phyloP scores from a whole-genome alignment of 1,139 yeast genomes.

The Suhomyces wounanorum region DNA sequence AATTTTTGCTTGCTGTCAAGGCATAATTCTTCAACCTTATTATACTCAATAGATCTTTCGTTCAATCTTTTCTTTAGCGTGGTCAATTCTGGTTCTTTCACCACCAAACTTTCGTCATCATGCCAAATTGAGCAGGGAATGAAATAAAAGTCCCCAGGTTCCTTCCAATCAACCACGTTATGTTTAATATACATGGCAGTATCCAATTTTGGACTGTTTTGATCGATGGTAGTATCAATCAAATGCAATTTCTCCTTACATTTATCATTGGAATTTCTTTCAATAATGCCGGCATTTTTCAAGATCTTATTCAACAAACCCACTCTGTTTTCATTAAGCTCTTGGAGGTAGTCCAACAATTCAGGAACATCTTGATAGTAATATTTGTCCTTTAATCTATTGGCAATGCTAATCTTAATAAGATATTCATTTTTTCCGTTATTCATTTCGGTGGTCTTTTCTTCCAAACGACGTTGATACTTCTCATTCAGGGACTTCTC shows the following conservation, averaged over 20 bases:
- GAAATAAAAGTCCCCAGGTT: conserved; percentile 82
- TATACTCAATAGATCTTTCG: conserved; percentile 48
- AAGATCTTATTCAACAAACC: conserved; percentile 69
- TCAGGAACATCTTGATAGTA: conserved; percentile 94
- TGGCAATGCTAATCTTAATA: conserved; percentile 79
- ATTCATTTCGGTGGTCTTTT: conserved; percentile 80
- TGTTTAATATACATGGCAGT: conserved; percentile 93
- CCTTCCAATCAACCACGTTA: conserved; percentile 73
- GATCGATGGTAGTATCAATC: conserved; percentile 60
- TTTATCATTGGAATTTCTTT: conserved; percentile 56
- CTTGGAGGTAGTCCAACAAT: conserved; percentile 81
- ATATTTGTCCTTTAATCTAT: conserved; percentile 88
- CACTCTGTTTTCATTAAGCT: conserved; percentile 78
- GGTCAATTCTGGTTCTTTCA: conserved; percentile 63
- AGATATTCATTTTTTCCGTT: conserved; percentile 80
- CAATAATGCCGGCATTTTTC: conserved; percentile 64
- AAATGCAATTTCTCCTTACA: conserved; percentile 54
- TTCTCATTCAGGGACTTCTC: conserved; percentile 62
- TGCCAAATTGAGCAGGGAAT: conserved; percentile 96
- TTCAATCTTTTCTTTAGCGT: conserved; percentile 63
- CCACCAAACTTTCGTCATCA: conserved; percentile 81
- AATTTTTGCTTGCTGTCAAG: conserved; percentile 50
- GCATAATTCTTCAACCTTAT: conserved; percentile 45
- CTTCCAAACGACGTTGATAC: conserved; percentile 57
- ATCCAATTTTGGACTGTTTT: conserved; percentile 76